Percentiles rank a stretch among this genome's conserved stretches.
Evolutionary conservation across 1,284 basidiomycete genomes (phyloP).

Genomic region (Mycosarcoma mackinlayi): DNA sequence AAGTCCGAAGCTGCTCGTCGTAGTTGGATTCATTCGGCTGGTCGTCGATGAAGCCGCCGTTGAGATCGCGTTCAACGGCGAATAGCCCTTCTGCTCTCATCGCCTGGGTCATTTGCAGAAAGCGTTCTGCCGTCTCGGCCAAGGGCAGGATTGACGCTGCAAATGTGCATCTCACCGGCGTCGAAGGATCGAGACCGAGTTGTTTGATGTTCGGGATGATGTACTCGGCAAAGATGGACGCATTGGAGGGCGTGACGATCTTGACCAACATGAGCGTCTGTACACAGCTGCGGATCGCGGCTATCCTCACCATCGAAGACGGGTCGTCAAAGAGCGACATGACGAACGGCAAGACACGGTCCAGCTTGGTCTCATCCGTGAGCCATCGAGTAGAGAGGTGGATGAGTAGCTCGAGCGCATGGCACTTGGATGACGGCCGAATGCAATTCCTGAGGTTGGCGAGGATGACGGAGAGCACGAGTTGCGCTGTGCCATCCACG

Average conservation of each 20-base stretch:
- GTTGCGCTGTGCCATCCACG: slow-evolving; percentile 80
- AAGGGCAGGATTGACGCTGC: slow-evolving; percentile 86
- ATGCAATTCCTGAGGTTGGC: slow-evolving; percentile 90
- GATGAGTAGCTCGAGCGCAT: slow-evolving; percentile 86
- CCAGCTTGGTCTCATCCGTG: slow-evolving; percentile 93
- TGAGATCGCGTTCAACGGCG: slow-evolving; percentile 78
- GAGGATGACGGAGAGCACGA: slow-evolving; percentile 84
- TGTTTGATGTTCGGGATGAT: slow-evolving; percentile 89
- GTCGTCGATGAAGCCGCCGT: slow-evolving; percentile 70
- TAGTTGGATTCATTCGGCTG: slow-evolving; percentile 50
- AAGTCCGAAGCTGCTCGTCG: slow-evolving; percentile 75
- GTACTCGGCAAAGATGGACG: slow-evolving; percentile 88
- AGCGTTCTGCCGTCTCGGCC: slow-evolving; percentile 83
- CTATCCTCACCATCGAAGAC: slow-evolving; percentile 75
- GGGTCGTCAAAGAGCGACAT: slow-evolving; percentile 89
- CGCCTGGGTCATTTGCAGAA: slow-evolving; percentile 91
- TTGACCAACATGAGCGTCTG: slow-evolving; percentile 85
- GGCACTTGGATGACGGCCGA: slow-evolving; percentile 85
- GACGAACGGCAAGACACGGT: slow-evolving; percentile 91
- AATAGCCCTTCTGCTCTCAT: slow-evolving; percentile 83
- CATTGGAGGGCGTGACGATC: slow-evolving; percentile 88
- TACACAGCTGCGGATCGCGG: slow-evolving; percentile 82
- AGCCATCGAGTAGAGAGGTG: slow-evolving; percentile 80
- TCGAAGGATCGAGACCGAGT: slow-evolving; percentile 82
- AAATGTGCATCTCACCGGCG: slow-evolving; percentile 88